Evolutionary conservation across 768 basidiomycete genomes (phyloP), one percentile per base, ranked within the genome.

Genomic region (Podaxis mareebaensis): DNA sequence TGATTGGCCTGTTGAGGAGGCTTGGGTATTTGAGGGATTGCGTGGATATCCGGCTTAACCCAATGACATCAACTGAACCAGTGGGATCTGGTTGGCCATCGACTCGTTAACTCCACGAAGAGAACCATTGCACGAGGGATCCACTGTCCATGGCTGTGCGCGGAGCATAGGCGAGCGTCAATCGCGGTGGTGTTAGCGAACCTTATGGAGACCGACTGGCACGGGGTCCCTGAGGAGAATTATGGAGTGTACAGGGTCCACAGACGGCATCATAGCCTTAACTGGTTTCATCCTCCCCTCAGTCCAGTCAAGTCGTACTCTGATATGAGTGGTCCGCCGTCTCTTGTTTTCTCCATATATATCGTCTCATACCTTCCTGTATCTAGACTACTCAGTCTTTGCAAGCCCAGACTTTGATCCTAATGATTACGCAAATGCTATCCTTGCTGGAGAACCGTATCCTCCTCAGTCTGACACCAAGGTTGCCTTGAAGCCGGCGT

Each of bases 371-470:
- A 61, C 57, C 40, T 59, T 63, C 46, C 20, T 56, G 24, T 53
- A n/a, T 62, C 5, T 66, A 89, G 93, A 95, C 67, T 91, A 95
- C 70, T 72, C 87, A 15, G 83, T 89, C 52, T 98, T 97, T 70
- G 81, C 91, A 30, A 81, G 77, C 46, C 73, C 86, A 2, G 81
- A 87, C 38, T 99, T 98, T 73, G 90, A 96, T 72, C 82, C 93
- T 15, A 91, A 92, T 70, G 90, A 91, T 46, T 97, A 96, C 72
- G 96, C 96, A 2, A 95, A 95, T 73, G 88, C 93, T 15, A 84
- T 96, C 59, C 83, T 98, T 24, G 90, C 95, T 4, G 91, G 93
- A 26, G 90, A 95, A 67, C 72, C 86, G 0, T 93, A 96, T 72
- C 84, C 87, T 12, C 74, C 81, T 13, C 61, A 70, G 53, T 42